Percentiles rank a stretch among this genome's conserved stretches.
Conservation (phyloP, 805 yeast genomes). For the Sugiyamaella marilandica region DNA sequence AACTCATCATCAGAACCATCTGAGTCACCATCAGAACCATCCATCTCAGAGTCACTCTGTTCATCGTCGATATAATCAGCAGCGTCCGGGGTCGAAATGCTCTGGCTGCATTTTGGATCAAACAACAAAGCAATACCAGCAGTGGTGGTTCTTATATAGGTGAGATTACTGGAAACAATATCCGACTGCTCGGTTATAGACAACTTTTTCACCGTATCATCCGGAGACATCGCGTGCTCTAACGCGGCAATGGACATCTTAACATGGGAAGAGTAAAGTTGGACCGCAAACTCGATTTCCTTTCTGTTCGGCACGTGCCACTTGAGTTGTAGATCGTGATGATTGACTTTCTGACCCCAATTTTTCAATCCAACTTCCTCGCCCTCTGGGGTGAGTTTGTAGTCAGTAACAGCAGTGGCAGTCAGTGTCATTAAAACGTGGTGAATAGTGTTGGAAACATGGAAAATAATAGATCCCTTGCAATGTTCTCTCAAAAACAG, state of each 20-base stretch:
- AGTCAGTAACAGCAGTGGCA: slow-evolving; percentile 37
- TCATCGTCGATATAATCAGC: slow-evolving; percentile 26
- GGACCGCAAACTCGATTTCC: slow-evolving; percentile 59
- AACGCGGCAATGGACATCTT: slow-evolving; percentile 21
- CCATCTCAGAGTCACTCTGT: slow-evolving; percentile 17
- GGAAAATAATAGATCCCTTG: slow-evolving; percentile 61
- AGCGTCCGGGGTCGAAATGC: not conserved
- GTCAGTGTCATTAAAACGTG: slow-evolving; percentile 62
- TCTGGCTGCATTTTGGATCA: slow-evolving; percentile 50
- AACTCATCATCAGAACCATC: slow-evolving; percentile 27
- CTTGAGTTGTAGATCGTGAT: slow-evolving; percentile 41
- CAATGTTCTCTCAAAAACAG: slow-evolving; percentile 41
- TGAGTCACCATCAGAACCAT: slow-evolving; percentile 25
- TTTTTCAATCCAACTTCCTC: slow-evolving; percentile 11
- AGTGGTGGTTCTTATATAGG: slow-evolving; percentile 53
- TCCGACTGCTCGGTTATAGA: slow-evolving; percentile 42
- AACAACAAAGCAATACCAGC: slow-evolving; percentile 69
- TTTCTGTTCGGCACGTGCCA: slow-evolving; percentile 70
- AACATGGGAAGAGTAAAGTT: slow-evolving; percentile 49
- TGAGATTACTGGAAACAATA: slow-evolving; percentile 48
- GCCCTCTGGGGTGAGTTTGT: slow-evolving; percentile 8
- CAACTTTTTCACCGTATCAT: slow-evolving; percentile 26
- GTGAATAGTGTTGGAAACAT: slow-evolving; percentile 60
- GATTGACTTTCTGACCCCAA: slow-evolving; percentile 32
- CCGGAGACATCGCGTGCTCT: slow-evolving; percentile 23